These are phyloP conservation scores for Ceraceosorus guamensis DNA, from an alignment of 1,284 basidiomycete species.

Conservation along the genomic window DNA sequence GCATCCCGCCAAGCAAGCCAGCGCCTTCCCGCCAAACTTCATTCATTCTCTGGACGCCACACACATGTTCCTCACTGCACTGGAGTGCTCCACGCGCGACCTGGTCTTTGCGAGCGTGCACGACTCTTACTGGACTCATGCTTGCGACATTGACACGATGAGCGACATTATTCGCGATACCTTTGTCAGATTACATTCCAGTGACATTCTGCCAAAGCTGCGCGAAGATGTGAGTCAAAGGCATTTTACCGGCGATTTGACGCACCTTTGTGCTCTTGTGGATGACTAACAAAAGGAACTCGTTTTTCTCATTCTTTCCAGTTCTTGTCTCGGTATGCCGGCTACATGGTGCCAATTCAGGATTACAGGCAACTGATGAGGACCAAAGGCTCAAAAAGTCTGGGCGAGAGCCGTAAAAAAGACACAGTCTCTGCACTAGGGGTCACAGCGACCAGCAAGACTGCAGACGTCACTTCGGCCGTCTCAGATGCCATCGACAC, in stretches of 20 bases:
- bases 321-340: no score
- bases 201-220: constrained; percentile 64
- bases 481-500: not conserved
- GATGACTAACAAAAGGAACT: no score
- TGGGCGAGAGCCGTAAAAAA: no score
- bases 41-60: constrained; percentile 96
- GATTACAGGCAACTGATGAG: no score
- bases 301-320: no score
- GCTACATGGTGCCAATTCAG: no score
- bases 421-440: no score
- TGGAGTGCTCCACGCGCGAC: constrained; percentile 57
- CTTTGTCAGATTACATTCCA: constrained; percentile 84
- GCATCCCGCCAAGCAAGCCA: constrained; percentile 77
- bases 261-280: no score
- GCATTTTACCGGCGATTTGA: no score
- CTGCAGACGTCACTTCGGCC: not conserved
- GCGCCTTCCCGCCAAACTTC: constrained; percentile 98
- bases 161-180: constrained; percentile 81
- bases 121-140: constrained; percentile 99
- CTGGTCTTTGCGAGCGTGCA: constrained; percentile 86
- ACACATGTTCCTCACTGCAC: constrained; percentile 97
- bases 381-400: no score
- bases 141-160: constrained; percentile 80
- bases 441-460: no score
- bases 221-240: constrained; percentile 50